Conservation (phyloP, 129 eudicot genomes). For the Deinandra increscens region DNA sequence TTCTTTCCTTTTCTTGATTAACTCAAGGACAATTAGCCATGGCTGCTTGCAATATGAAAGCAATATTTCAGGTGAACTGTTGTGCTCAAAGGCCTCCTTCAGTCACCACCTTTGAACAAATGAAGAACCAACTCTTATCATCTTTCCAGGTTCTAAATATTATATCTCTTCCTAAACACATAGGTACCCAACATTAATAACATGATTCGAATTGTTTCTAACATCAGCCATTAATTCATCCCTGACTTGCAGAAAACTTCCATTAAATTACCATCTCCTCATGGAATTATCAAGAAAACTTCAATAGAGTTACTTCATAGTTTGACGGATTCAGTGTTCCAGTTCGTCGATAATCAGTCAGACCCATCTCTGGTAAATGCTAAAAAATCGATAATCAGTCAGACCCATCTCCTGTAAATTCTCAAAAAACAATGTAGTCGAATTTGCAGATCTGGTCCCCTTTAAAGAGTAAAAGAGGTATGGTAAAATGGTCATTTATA, state of each 20-base stretch:
- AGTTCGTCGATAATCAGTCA: slow-evolving; percentile 53
- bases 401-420: slow-evolving; percentile 61
- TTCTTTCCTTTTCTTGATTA: too few relatives aligned
- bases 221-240: slow-evolving; percentile 43
- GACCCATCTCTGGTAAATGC: slow-evolving; percentile 61
- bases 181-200: too few relatives aligned
- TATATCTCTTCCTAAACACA: slow-evolving; percentile 8
- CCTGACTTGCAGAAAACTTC: slow-evolving; percentile 38
- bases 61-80: slow-evolving; percentile 36
- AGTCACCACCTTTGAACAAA: slow-evolving; percentile 21
- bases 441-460: too few relatives aligned
- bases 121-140: slow-evolving; percentile 37
- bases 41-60: slow-evolving; percentile 23
- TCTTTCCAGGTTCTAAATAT: slow-evolving; percentile 40
- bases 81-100: slow-evolving; percentile 47
- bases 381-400: slow-evolving; percentile 26
- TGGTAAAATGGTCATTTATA: too few relatives aligned
- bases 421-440: not conserved
- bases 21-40: slow-evolving; percentile 20
- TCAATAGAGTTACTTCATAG: slow-evolving; percentile 47
- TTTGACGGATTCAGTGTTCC: slow-evolving; percentile 48
- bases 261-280: slow-evolving; percentile 25
- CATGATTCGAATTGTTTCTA: not conserved
- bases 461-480: too few relatives aligned
- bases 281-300: slow-evolving; percentile 37